Base-by-base conservation (phyloP, 352 stramenopile species). In the Phytophthora cajani region DNA sequence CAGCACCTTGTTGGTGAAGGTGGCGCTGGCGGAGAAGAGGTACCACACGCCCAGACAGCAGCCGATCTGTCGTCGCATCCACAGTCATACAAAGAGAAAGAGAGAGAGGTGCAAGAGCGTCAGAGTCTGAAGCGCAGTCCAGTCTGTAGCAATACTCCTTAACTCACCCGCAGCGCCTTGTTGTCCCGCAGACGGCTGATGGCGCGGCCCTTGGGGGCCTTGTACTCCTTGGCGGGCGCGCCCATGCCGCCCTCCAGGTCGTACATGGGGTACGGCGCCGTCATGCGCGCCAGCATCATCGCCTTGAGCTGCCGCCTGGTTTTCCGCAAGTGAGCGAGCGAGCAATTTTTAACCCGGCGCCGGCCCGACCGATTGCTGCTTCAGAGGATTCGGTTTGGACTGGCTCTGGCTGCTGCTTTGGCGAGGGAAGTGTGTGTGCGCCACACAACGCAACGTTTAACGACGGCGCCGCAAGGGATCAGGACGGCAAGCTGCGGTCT, bases 1-100 rank as follows among this genome's bases (percentile, higher is more conserved):
- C 55, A 96, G 64, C 40, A 90, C 76, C 52, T 93, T 94, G 74
- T 96, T 96, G 21, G 85, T 94, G 72, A 96, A 96, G 19, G 88
- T 96, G 52, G 87, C 73, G 5, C 72, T 73, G 11, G 85, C 87
- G 60, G 88, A 94, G 75, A 96, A 96, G 60, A 88, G 78, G 60
- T 96, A 94, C 88, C 88, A 96, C 40, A 89, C 72, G 51, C 76
- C 47, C 51, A 96, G 56, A 52, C 59, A 55, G 53, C 65, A 66
- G 21, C 70, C 71, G 23, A 84, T 77, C 77, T 84, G 47, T n/a
- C 42, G 6, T 17, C 12, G 10, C 8, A 59, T 4, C n/a, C 2
- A 53, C 9, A 47, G 1, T 5, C 42, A 50, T n/a, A 42, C 36
- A 44, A 2, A n/a, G 38, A 44, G 11, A 42, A 14, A 42, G 33